Evolutionary conservation across 805 yeast species (phyloP).

Genomic region (Soucietia sequanensis): DNA sequence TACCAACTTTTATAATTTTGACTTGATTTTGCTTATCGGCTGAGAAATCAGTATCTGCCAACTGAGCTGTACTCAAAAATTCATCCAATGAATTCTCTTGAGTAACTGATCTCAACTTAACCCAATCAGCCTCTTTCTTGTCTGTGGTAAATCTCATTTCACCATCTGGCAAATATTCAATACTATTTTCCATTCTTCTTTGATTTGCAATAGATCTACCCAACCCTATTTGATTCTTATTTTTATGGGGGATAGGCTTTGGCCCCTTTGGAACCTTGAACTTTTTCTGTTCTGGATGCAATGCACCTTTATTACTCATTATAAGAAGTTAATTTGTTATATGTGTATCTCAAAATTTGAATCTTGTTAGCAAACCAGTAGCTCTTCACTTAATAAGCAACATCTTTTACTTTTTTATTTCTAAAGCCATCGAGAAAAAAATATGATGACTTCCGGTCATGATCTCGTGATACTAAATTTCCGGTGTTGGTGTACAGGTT

Average conservation of each 20-base stretch:
- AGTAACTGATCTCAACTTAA: constrained; percentile 86
- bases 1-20: constrained; percentile 75
- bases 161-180: constrained; percentile 77
- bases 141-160: constrained; percentile 87
- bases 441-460: no score
- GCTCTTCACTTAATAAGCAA: not conserved
- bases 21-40: constrained; percentile 85
- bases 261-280: constrained; percentile 94
- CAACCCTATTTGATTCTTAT: constrained; percentile 78
- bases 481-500: no score
- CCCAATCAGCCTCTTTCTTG: constrained; percentile 84
- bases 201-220: constrained; percentile 82
- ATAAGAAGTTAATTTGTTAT: no score
- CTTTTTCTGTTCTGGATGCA: constrained; percentile 55
- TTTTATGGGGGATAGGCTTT: constrained; percentile 80
- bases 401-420: not conserved
- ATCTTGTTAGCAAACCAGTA: not conserved
- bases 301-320: constrained; percentile 37
- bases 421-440: not conserved
- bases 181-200: constrained; percentile 64
- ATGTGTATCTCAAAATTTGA: no score
- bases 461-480: no score
- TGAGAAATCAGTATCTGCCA: constrained; percentile 94
- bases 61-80: constrained; percentile 89
- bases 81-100: constrained; percentile 94